Evolutionary conservation across 805 yeast genomes (phyloP).

Genomic region (Ogataea haglerorum): DNA sequence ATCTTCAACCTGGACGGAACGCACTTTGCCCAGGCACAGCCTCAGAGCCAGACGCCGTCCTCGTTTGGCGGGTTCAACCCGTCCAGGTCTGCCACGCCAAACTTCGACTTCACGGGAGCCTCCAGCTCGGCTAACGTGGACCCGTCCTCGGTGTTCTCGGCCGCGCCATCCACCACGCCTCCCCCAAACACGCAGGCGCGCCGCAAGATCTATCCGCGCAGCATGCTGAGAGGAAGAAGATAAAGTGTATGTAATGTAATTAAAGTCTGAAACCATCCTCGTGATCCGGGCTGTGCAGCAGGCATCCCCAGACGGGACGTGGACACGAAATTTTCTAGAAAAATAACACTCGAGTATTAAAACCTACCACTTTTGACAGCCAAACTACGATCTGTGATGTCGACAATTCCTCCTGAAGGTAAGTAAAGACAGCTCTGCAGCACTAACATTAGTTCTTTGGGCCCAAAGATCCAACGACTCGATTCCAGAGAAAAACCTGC

Average conservation of each 20-base stretch:
- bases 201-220: constrained; percentile 21
- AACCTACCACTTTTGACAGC: background rate
- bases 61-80: constrained; percentile 20
- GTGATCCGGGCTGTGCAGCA: constrained; percentile 8
- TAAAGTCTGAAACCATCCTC: constrained; percentile 5
- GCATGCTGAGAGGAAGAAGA: constrained; percentile 21
- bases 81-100: constrained; percentile 31
- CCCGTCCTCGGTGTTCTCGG: constrained; percentile 28
- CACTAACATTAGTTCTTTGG: constrained; percentile 64
- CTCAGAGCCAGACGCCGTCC: constrained; percentile 9
- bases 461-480: constrained; percentile 90
- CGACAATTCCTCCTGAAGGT: constrained; percentile 34
- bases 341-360: background rate
- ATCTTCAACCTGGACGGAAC: constrained; percentile 18
- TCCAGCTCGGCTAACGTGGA: constrained; percentile 22
- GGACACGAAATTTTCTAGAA: constrained; percentile 3
- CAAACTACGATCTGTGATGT: constrained; percentile 10
- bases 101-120: constrained; percentile 32
- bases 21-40: constrained; percentile 11
- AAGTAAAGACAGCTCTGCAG: constrained; percentile 11
- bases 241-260: constrained; percentile 10
- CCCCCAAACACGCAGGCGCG: constrained; percentile 19
- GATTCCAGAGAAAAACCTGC: constrained; percentile 68
- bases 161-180: constrained; percentile 22
- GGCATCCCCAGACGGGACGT: background rate